These are phyloP conservation scores for Paratinospora sagittata DNA, from an alignment of 164 flowering plant species.

Conservation along the genomic window DNA sequence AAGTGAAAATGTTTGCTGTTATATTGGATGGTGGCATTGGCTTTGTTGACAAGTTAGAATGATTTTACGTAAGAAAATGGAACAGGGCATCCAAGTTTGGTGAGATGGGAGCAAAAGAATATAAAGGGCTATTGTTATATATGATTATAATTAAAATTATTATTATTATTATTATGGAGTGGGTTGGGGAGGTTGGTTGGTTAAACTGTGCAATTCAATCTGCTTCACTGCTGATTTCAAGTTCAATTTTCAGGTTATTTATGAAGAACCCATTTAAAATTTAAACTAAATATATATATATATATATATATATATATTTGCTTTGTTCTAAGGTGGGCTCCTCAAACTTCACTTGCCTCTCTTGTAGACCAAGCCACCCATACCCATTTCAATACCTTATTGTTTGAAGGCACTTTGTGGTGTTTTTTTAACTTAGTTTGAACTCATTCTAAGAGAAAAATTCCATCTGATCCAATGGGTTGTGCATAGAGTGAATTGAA, in stretches of 20 bases:
- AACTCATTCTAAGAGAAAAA: slow-evolving; percentile 24
- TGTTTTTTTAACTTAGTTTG: slow-evolving; percentile 22
- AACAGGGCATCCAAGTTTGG: slow-evolving; percentile 23
- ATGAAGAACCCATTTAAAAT: slow-evolving; percentile 12
- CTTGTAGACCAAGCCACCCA: slow-evolving; percentile 37
- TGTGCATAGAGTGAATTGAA: slow-evolving; percentile 13
- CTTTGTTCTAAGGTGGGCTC: slow-evolving; percentile 12
- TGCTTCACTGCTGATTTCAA: slow-evolving; percentile 15
- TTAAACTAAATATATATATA: background rate
- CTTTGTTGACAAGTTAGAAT: slow-evolving; percentile 43
- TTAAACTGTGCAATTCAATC: slow-evolving; percentile 23
- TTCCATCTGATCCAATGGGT: background rate
- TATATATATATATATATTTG: no score
- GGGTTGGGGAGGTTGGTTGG: slow-evolving; percentile 21
- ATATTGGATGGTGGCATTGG: slow-evolving; percentile 24
- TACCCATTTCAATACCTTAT: slow-evolving; percentile 4
- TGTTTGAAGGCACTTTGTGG: background rate
- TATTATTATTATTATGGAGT: slow-evolving; percentile 22
- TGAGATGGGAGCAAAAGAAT: slow-evolving; percentile 13
- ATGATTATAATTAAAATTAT: no score
- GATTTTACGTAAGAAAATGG: slow-evolving; percentile 27
- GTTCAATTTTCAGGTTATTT: slow-evolving; percentile 14
- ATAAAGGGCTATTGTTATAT: background rate
- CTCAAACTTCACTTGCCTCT: slow-evolving; percentile 27
- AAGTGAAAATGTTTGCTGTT: slow-evolving; percentile 22